phyloP scores from a whole-genome alignment of 495 filamentous ascomycete species.

The Amniculicola lignicola region DNA sequence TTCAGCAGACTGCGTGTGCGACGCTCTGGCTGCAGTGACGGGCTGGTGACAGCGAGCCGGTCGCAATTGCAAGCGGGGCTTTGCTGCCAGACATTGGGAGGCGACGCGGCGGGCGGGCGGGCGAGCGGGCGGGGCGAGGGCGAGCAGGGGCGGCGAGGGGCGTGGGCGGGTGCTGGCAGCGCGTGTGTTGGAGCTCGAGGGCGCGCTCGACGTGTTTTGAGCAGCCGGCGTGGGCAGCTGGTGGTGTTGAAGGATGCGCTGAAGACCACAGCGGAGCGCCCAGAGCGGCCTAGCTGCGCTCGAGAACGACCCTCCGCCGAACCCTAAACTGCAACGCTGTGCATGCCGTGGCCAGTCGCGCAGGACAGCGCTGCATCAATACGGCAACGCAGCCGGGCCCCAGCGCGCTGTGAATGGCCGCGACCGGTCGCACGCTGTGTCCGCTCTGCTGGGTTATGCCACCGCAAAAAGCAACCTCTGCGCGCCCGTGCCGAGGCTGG shows the following conservation, averaged over 20 bases:
- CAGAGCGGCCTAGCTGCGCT: too few relatives aligned
- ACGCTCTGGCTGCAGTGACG: slow-evolving; percentile 17
- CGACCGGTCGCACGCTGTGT: too few relatives aligned
- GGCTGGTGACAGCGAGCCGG: slow-evolving; percentile 29
- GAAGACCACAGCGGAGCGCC: too few relatives aligned
- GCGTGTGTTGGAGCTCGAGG: not conserved
- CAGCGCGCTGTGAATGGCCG: not conserved
- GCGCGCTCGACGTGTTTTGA: too few relatives aligned
- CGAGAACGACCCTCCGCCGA: too few relatives aligned
- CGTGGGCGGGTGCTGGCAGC: not conserved
- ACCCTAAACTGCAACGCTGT: too few relatives aligned
- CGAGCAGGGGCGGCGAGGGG: not conserved
- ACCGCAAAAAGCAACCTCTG: not conserved
- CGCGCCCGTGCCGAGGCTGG: not conserved
- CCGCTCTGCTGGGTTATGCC: too few relatives aligned
- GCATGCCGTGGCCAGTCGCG: too few relatives aligned
- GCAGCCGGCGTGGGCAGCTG: too few relatives aligned
- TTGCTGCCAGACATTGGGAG: slow-evolving; percentile 32
- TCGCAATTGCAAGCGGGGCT: slow-evolving; percentile 28
- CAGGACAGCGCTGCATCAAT: too few relatives aligned
- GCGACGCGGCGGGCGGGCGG: not conserved
- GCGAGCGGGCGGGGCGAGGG: not conserved
- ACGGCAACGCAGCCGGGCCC: too few relatives aligned
- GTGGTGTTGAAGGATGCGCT: too few relatives aligned
- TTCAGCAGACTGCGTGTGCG: slow-evolving; percentile 15